Conservation (phyloP, 495 filamentous ascomycete genomes). For the Filosporella fistucella region DNA sequence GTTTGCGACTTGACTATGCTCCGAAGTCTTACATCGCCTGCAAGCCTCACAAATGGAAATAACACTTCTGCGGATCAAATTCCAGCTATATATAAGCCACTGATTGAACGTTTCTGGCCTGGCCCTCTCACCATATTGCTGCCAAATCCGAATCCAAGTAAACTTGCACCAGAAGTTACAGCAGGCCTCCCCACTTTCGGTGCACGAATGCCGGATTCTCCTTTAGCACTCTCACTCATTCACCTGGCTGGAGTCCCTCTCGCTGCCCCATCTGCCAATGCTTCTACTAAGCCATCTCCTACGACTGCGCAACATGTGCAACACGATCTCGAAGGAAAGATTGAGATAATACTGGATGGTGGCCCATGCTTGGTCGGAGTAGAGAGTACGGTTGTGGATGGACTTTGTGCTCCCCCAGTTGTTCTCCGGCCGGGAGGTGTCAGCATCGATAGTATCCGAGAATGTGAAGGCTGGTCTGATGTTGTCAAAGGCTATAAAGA, state of each 20-base stretch:
- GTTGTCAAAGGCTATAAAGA: constrained; percentile 74
- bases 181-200: constrained; percentile 81
- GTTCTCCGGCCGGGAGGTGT: constrained; percentile 87
- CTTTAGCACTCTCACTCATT: constrained; percentile 83
- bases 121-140: constrained; percentile 91
- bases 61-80: constrained; percentile 43
- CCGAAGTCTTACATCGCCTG: constrained; percentile 31
- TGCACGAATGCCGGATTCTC: constrained; percentile 78
- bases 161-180: constrained; percentile 82
- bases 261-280: constrained; percentile 94
- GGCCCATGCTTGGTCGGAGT: constrained; percentile 83
- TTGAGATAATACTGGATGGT: constrained; percentile 86
- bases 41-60: constrained; percentile 18
- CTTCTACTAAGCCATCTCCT: constrained; percentile 85
- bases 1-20: constrained; percentile 80
- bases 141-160: constrained; percentile 63
- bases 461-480: constrained; percentile 75
- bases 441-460: constrained; percentile 74
- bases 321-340: constrained; percentile 79
- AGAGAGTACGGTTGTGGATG: constrained; percentile 95
- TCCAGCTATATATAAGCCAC: constrained; percentile 73
- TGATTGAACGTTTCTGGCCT: constrained; percentile 88
- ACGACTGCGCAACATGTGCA: constrained; percentile 85
- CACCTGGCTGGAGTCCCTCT: constrained; percentile 69
- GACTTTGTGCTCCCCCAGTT: constrained; percentile 71